Evolutionary conservation across 1,139 yeast species (phyloP), one percentile per base, ranked within the genome.

Genomic region (Blastobotrys apis): DNA sequence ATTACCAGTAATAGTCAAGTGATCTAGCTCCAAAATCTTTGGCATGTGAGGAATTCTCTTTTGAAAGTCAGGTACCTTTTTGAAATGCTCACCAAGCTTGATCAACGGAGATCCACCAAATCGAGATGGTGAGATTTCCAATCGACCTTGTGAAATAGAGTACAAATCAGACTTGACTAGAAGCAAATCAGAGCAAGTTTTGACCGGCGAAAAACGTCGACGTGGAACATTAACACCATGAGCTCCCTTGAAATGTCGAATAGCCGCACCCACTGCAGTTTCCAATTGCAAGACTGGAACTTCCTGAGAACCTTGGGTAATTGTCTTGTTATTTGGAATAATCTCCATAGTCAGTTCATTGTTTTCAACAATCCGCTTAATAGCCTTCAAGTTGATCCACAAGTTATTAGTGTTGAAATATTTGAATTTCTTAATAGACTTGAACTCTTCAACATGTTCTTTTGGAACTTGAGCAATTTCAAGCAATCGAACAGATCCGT

Each of bases 391-490:
- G 68, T 90, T 87, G 65, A 94, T 88, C 98, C 98, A 92, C 71
- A 92, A 77, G 72, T 92, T 92, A 69, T 92, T 92, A 53, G 98
- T 92, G 77, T 92, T 92, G 78, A 92, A 92, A 73, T 92, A 90
- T 69, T 88, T 92, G 75, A 92, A 92, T 72, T 92, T 92, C 73
- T 94, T 92, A 70, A 92, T 94, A 51, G 94, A 84, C 73, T 92
- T 92, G 76, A 92, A 92, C 65, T 92, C 98, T 72, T 94, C 98
- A 51, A 88, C 94, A 66, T 92, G 98, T 67, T 90, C 97, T 69
- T 88, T 88, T 65, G 98, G 97, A 53, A 92, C 98, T 74, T 92
- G 98, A 39, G 98, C 98, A 60, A 94, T 92, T 72, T 92, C 98
- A 61, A 92, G 77, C 63, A 92, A 78, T 69, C 97, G 81, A 50